Base-by-base conservation (phyloP, 2,329 filamentous ascomycete species). In the Dothideomycetes sp. region DNA sequence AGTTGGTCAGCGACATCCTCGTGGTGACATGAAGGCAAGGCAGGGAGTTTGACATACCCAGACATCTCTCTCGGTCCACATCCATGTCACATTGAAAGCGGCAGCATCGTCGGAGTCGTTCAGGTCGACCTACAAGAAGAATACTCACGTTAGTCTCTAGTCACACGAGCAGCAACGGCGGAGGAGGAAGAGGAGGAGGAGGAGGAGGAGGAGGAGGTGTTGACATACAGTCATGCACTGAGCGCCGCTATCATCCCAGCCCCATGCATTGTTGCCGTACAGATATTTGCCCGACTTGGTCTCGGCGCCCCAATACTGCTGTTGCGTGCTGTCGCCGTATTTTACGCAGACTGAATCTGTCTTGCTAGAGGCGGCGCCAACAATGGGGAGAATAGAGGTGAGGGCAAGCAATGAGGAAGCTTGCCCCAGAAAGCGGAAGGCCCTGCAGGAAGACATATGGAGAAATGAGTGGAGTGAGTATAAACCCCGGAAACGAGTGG, bases 401-500 rank as follows among this genome's bases (percentile, higher is more conserved):
- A 36, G 6, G 20, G 32, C 40, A 27, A 40, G 29, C 20, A 40
- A 27, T 23, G 37, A 40, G 24, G 33, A 40, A 40, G 25, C 33
- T 36, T 42, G 25, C 32, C 37, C 40, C 25, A 36, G 32, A 24
- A 19, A 29, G 28, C 32, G 40, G 32, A 35, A 16, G 25, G 31
- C 32, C 40, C 31, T 42, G 40, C 40, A 42, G 40, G 40, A 35
- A 42, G 32, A 42, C 40, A 42, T 42, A 31, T 42, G 40, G 40
- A 42, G 40, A 32, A 41, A 42, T 33, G 40, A 42, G 40, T 36
- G 40, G 40, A 42, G 40, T 17, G 30, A 17, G 16, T 16, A 24
- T 7, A 7, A 7, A 19, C 30, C 16, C 13, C 30, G 9, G n/a
- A 16, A n/a, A 31, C 35, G 19, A n/a, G 33, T 12, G 16, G 12